Evolutionary conservation across 805 yeast species (phyloP), one percentile per base, ranked within the genome.

Genomic region (Metschnikowia henanensis): DNA sequence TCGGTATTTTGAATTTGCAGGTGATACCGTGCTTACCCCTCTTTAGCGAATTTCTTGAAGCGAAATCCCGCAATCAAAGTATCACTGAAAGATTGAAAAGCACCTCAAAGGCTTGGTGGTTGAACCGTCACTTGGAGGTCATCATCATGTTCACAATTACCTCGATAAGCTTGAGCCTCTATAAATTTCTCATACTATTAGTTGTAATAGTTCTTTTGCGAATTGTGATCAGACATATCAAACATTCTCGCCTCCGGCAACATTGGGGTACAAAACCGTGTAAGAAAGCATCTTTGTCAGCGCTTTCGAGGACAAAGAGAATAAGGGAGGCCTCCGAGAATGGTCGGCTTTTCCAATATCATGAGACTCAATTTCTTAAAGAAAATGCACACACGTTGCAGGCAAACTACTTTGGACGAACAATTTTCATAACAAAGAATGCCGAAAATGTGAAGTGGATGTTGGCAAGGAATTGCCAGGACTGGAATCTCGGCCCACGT

Each of bases 241-340:
- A 23, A 35, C 34, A 39, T n/a, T n/a, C 7, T 10, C 30, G 36
- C 17, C 31, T 48, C 30, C 30, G 43, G 18, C 38, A 33, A 6
- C 34, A 41, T 35, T 48, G 51, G 51, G 21, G 34, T 12, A 41
- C 51, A 4, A 28, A 38, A 19, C 46, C 49, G 2, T 31, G 41
- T 3, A 41, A 33, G 25, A 22, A n/a, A n/a, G 22, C 23, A 10
- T 15, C 35, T 12, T 15, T 19, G 23, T 35, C 41, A 4, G n/a
- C 22, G 3, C 15, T 31, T 8, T 22, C 36, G 4, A 29, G 40
- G 9, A n/a, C 35, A 3, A 6, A 32, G 16, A 26, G 21, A n/a
- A 33, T 44, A 36, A 31, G 37, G 10, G 12, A 43, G 13, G 29
- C 39, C 2, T 13, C 39, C 9, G 26, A 30, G 9, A 30, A 35